Base-by-base conservation (phyloP, 352 stramenopile genomes). In the Pythium rhizo-oryzae region DNA sequence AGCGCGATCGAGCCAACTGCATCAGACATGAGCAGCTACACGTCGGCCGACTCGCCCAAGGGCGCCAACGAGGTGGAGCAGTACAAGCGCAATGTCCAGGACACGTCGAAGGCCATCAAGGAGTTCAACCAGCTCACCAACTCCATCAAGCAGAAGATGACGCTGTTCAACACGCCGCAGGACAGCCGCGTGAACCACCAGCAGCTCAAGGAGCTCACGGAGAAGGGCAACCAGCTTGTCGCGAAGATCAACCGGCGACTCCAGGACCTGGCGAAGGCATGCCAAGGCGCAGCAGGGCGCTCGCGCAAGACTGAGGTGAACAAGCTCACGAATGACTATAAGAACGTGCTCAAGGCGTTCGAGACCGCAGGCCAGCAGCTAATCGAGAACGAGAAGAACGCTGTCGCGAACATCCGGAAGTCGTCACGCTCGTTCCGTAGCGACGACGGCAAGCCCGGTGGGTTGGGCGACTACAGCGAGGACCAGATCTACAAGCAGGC, bases 401-500 rank as follows among this genome's bases (percentile, higher is more conserved):
- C 19, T 77, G 90, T 96, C 12, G 83, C 93, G 47, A 77, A 88
- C 64, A 96, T 96, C 51, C 84, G 88, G 19, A 84, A 82, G 57
- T 94, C 88, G 11, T 96, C 88, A 21, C 71, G 81, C 52, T 91
- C 80, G 24, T 94, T 92, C 73, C 77, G n/a, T n/a, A n/a, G 76
- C 43, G 67, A 79, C 19, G 70, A 59, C 19, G 51, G 30, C 9
- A 65, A 59, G 23, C 33, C 64, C 7, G 59, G 59, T 6, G 59
- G 59, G 43, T 83, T 96, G 37, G 76, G 76, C 53, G 92, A 96
- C 70, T 96, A 94, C 74, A 93, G 79, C 60, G 88, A 96, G 64
- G 85, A 96, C 63, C 88, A 93, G 76, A 85, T 96, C 72, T 96
- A 96, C 75, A 85, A 86, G 3, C 88, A 96, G 70, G 88, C 86